Conservation (phyloP, 331 rosid genomes). For the Arachis monticola region DNA sequence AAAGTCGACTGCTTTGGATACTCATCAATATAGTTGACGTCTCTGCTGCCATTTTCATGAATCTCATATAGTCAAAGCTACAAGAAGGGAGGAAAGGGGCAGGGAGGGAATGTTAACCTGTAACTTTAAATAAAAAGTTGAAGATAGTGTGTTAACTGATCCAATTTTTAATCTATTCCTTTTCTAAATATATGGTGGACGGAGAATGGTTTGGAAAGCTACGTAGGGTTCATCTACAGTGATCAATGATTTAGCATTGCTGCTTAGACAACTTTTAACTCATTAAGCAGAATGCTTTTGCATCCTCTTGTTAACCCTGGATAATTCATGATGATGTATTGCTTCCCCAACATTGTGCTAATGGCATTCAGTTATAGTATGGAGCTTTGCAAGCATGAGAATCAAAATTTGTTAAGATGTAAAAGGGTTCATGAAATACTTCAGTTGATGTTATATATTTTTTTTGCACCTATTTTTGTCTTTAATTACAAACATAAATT, state of each 20-base stretch:
- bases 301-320: slow-evolving; percentile 34
- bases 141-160: slow-evolving; percentile 20
- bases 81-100: slow-evolving; percentile 43
- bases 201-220: slow-evolving; percentile 24
- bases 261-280: slow-evolving; percentile 20
- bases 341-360: slow-evolving; percentile 28
- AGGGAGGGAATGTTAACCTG: slow-evolving; percentile 35
- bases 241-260: slow-evolving; percentile 27
- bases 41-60: slow-evolving; percentile 45
- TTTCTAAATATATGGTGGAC: slow-evolving; percentile 32
- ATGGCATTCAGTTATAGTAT: slow-evolving; percentile 34
- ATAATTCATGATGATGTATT: slow-evolving; percentile 28
- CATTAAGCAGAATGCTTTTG: slow-evolving; percentile 12
- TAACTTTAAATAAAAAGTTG: slow-evolving; percentile 23
- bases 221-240: slow-evolving; percentile 16
- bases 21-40: slow-evolving; percentile 41
- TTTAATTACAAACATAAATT: background rate
- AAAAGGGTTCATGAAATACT: slow-evolving; percentile 10
- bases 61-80: slow-evolving; percentile 35
- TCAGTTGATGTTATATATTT: slow-evolving; percentile 15
- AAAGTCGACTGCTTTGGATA: slow-evolving; percentile 48
- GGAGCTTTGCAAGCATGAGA: slow-evolving; percentile 17
- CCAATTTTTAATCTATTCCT: slow-evolving; percentile 25
- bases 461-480: background rate
- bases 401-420: slow-evolving; percentile 18